Percentiles rank a stretch among this genome's conserved stretches.
phyloP scores from a whole-genome alignment of 139 green algal species.

The Volvox reticuliferus region DNA sequence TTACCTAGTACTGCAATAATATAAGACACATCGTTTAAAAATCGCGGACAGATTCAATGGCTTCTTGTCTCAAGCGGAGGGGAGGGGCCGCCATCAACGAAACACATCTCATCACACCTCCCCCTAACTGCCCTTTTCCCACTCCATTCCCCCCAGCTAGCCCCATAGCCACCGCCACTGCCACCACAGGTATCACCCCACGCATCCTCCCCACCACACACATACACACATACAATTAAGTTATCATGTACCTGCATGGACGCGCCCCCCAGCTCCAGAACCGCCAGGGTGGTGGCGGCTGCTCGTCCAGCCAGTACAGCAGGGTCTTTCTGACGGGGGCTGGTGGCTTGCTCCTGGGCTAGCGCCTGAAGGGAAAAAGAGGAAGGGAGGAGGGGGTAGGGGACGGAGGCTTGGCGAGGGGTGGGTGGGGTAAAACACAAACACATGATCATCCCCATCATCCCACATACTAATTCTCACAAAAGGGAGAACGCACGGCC shows the following conservation, averaged over 20 bases:
- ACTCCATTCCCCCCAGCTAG: neutral
- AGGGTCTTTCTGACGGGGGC: neutral
- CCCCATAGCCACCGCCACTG: neutral
- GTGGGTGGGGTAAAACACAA: neutral
- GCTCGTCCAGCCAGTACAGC: neutral
- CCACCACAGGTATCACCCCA: too few species aligned
- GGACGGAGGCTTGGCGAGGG: too few species aligned
- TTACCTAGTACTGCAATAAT: neutral
- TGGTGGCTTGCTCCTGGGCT: neutral
- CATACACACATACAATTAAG: too few species aligned
- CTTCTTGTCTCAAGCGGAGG: too few species aligned
- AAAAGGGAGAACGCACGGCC: too few species aligned
- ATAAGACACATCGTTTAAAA: too few species aligned
- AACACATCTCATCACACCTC: too few species aligned
- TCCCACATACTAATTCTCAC: too few species aligned
- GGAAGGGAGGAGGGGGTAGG: neutral
- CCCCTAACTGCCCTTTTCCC: neutral
- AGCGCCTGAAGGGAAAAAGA: neutral
- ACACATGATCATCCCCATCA: too few species aligned
- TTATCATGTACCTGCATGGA: slow-evolving; percentile 58
- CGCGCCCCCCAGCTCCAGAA: slow-evolving; percentile 68
- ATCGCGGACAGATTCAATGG: too few species aligned
- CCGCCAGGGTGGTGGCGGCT: slow-evolving; percentile 25
- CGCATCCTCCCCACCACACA: too few species aligned
- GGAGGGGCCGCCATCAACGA: too few species aligned